Percentiles rank a stretch among this genome's conserved stretches.
Evolutionary conservation across 2,329 filamentous ascomycete genomes (phyloP).

Genomic region (Aspergillus sp.): DNA sequence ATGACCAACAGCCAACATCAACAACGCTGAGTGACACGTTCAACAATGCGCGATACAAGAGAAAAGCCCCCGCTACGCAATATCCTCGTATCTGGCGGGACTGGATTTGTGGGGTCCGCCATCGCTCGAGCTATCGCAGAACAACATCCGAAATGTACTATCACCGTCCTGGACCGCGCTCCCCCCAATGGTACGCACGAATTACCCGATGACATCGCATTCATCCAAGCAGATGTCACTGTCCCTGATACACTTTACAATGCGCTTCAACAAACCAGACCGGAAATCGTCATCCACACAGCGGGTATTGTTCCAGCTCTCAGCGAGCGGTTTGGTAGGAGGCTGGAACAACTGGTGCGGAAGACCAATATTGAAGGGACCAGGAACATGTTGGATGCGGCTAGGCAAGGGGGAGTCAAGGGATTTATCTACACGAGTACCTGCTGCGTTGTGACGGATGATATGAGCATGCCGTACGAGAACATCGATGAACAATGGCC

Average conservation of each 20-base stretch:
- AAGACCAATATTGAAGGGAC: conserved; percentile 51
- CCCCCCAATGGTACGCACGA: conserved; percentile 22
- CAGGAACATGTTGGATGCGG: conserved; percentile 44
- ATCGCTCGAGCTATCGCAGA: conserved; percentile 31
- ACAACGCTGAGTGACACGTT: background rate
- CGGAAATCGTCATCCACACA: conserved; percentile 49
- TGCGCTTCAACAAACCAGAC: conserved; percentile 35
- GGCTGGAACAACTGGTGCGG: conserved; percentile 36
- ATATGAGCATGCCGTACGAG: conserved; percentile 30
- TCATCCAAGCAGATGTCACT: conserved; percentile 30
- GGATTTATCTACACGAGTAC: conserved; percentile 52
- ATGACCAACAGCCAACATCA: background rate
- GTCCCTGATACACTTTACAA: conserved; percentile 18
- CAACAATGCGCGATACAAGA: conserved; percentile 6
- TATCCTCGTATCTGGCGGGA: conserved; percentile 33
- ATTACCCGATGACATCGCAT: conserved; percentile 19
- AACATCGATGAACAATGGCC: conserved; percentile 38
- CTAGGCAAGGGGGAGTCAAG: conserved; percentile 38
- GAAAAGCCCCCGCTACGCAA: conserved; percentile 10
- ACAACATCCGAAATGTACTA: conserved; percentile 28
- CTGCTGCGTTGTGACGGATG: conserved; percentile 50
- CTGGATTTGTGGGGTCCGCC: conserved; percentile 35
- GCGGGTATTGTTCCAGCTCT: conserved; percentile 42
- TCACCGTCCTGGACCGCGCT: conserved; percentile 32
- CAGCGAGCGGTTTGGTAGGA: conserved; percentile 30